phyloP scores from a whole-genome alignment of 176 grass and related monocot species.

The Miscanthus lutarioriparius region DNA sequence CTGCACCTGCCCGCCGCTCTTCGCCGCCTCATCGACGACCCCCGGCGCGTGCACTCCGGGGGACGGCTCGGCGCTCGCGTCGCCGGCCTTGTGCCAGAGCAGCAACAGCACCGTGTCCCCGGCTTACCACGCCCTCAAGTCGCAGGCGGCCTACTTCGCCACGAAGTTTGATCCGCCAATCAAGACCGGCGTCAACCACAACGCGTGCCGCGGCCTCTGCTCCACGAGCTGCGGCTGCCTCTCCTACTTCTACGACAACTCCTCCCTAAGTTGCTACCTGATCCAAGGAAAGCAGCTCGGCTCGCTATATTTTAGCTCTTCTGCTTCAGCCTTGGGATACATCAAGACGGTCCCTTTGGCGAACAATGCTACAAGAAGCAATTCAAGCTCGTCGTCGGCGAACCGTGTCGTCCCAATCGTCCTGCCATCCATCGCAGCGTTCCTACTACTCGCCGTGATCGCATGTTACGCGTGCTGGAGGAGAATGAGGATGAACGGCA shows the following conservation, averaged over 20 bases:
- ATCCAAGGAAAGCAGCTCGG: constrained; percentile 59
- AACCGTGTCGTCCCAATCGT: constrained; percentile 48
- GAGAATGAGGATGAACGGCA: constrained; percentile 17
- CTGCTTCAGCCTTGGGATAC: constrained; percentile 31
- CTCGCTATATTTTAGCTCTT: constrained; percentile 47
- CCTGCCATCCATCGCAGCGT: constrained; percentile 51
- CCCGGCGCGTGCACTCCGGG: constrained; percentile 53
- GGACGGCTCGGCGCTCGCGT: constrained; percentile 58
- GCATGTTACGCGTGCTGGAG: constrained; percentile 33
- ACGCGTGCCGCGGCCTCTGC: constrained; percentile 61
- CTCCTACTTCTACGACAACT: constrained; percentile 63
- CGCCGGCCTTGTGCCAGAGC: constrained; percentile 40
- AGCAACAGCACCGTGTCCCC: neutral
- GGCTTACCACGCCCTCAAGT: constrained; percentile 51
- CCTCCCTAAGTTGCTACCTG: constrained; percentile 58
- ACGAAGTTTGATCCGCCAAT: constrained; percentile 50
- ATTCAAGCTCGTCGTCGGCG: neutral
- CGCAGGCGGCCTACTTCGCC: constrained; percentile 55
- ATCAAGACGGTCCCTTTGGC: constrained; percentile 51
- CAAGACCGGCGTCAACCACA: constrained; percentile 28
- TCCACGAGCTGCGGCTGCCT: constrained; percentile 65
- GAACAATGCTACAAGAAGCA: neutral
- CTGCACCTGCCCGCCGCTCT: constrained; percentile 63
- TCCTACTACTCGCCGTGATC: constrained; percentile 42
- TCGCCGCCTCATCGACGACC: constrained; percentile 23